phyloP scores from a whole-genome alignment of 495 filamentous ascomycete genomes.

The Jackrogersella multiformis region DNA sequence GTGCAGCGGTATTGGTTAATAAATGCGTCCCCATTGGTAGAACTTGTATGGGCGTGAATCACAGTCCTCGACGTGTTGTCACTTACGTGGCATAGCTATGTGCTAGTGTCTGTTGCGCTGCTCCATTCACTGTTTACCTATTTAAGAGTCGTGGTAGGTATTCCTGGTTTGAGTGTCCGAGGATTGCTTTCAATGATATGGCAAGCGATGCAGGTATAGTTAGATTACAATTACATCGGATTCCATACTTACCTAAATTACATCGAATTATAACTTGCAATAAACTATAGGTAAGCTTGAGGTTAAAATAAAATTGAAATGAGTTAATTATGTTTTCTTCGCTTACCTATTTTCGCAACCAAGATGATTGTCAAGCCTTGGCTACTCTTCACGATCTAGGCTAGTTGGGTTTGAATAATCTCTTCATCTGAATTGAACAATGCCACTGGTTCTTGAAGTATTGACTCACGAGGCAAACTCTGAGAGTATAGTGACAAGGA shows the following conservation, averaged over 20 bases:
- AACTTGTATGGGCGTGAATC: slow-evolving; percentile 12
- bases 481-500: too few relatives aligned
- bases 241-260: too few relatives aligned
- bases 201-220: too few relatives aligned
- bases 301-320: neutral
- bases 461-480: too few relatives aligned
- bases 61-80: slow-evolving; percentile 24
- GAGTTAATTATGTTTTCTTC: neutral
- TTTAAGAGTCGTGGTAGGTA: too few relatives aligned
- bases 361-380: neutral
- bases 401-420: neutral
- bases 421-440: neutral
- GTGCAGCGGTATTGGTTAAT: slow-evolving; percentile 3
- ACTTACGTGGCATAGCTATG: slow-evolving; percentile 33
- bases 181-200: slow-evolving; percentile 1
- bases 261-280: too few relatives aligned
- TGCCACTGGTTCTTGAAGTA: too few relatives aligned
- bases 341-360: neutral
- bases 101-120: neutral
- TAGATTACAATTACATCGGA: too few relatives aligned
- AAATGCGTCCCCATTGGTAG: slow-evolving; percentile 28
- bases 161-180: neutral
- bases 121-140: slow-evolving; percentile 12
- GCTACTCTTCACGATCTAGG: neutral
- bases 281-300: neutral